A percentile compares a stretch with the other conserved stretches of the same genome.
Evolutionary conservation across 176 grass and related monocot genomes (phyloP).

Genomic region (Urochloa ruziziensis): DNA sequence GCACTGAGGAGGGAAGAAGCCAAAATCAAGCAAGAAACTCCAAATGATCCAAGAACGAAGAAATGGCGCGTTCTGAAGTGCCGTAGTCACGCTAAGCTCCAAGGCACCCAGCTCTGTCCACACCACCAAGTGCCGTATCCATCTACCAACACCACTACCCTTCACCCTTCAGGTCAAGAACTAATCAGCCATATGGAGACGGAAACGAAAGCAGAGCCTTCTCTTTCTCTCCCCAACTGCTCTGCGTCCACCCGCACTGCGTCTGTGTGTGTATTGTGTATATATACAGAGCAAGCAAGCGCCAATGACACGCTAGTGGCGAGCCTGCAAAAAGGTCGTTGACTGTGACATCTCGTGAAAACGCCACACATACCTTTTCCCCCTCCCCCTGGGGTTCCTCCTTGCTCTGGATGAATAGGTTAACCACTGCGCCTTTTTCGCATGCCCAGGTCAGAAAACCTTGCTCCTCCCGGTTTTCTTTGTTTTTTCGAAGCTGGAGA

Average conservation of each 20-base stretch:
- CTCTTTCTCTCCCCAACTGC: conserved; percentile 22
- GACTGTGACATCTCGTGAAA: conserved; percentile 59
- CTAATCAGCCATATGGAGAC: conserved; percentile 42
- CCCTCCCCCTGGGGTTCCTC: conserved; percentile 21
- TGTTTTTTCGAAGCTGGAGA: conserved; percentile 22
- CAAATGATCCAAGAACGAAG: conserved; percentile 45
- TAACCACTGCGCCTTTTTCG: conserved; percentile 41
- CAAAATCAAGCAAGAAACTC: conserved; percentile 22
- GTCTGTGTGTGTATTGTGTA: background rate
- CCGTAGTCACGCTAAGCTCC: conserved; percentile 47
- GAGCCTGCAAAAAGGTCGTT: conserved; percentile 54
- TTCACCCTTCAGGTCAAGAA: conserved; percentile 41
- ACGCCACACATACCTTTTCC: conserved; percentile 50
- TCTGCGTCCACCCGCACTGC: conserved; percentile 23
- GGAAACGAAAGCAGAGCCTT: background rate
- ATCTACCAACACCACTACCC: conserved; percentile 15
- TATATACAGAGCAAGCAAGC: conserved; percentile 47
- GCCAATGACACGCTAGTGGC: conserved; percentile 16
- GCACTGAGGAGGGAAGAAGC: conserved; percentile 26
- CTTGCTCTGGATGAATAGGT: conserved; percentile 19
- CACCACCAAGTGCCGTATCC: conserved; percentile 1
- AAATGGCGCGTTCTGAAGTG: conserved; percentile 43
- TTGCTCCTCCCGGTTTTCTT: conserved; percentile 24
- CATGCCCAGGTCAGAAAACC: conserved; percentile 30
- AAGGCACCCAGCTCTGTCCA: conserved; percentile 26